Base-by-base conservation (phyloP, 192 early-diverging fungal genomes). In the Coemansia sp. region DNA sequence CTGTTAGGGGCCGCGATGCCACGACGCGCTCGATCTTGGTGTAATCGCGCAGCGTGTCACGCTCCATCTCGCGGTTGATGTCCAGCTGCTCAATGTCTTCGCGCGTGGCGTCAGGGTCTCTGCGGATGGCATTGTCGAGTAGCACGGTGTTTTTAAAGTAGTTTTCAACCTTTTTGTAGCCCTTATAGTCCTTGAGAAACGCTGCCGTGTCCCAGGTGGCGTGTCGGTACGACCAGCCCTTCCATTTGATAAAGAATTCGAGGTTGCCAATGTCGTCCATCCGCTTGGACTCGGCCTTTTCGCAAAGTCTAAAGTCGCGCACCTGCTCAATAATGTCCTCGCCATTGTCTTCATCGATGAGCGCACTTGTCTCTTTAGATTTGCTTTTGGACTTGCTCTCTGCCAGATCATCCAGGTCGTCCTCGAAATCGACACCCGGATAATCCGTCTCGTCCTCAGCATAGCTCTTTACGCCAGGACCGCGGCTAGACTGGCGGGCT, bases 171-270 rank as follows among this genome's bases (percentile, higher is more conserved):
- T 93, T 95, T 39, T 86, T 85, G 72, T 83, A 90, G 0, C 95
- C 95, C 67, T 92, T 94, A 55, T 82, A 83, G 3, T 78, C 67
- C 13, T 68, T 60, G 24, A 98, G 80, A 24, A 82, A 67, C 9
- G 77, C 78, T 8, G 80, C 79, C 0, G 78, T 77, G 46, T 93
- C 85, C 95, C 95, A 99, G 0, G 94, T 92, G 34, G 95, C 85
- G 53, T 93, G 87, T 37, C 92, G 71, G 72, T 95, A 91, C 19
- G 92, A 89, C 72, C 81, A 85, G 6, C 87, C 84, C 70, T 87
- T 87, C 95, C 95, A 99, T 60, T 99, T 97, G 55, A 99, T 84
- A n/a, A 83, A 70, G 50, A 86, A 96, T 74, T 92, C 87, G 50
- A 84, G 69, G 46, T 86, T 85, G 58, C 40, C 38, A 33, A 72